These are phyloP conservation scores for Persicaria tinctoria DNA, from an alignment of 148 eudicot species.

Conservation along the genomic window DNA sequence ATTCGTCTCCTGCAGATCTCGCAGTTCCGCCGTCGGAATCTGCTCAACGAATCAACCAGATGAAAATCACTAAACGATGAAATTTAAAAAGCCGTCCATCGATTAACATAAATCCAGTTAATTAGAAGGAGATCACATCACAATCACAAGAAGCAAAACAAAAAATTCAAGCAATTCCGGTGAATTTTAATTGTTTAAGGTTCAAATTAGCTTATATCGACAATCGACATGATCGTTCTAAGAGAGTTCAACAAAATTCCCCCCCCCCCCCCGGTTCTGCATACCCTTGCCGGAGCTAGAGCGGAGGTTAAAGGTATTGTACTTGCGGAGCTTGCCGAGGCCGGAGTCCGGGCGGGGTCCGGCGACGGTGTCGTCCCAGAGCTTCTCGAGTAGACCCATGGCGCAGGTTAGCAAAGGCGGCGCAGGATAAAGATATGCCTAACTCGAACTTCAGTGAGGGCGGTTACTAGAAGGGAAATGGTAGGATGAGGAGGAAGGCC, in stretches of 20 bases:
- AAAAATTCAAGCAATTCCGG: neutral
- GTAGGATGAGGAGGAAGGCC: constrained; percentile 12
- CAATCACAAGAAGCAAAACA: neutral
- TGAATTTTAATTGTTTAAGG: neutral
- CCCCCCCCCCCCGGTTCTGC: neutral
- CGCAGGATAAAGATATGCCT: neutral
- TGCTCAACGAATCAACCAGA: constrained; percentile 9
- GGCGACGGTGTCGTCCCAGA: constrained; percentile 85
- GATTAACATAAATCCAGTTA: neutral
- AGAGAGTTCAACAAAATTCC: neutral
- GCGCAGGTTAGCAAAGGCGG: neutral
- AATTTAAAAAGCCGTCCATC: neutral
- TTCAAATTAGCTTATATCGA: neutral
- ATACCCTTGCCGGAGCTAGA: constrained; percentile 61
- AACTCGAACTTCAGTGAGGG: neutral
- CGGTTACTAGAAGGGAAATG: neutral
- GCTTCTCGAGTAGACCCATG: constrained; percentile 68
- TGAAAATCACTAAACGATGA: neutral
- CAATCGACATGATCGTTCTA: neutral
- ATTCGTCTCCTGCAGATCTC: constrained; percentile 26
- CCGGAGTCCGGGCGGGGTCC: constrained; percentile 82
- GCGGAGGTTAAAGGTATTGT: constrained; percentile 27
- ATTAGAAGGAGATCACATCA: neutral
- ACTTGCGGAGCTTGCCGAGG: constrained; percentile 71
- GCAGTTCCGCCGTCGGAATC: constrained; percentile 16